Base-by-base conservation (phyloP, 2,329 filamentous ascomycete genomes). In the Colletotrichum ledebouriae region DNA sequence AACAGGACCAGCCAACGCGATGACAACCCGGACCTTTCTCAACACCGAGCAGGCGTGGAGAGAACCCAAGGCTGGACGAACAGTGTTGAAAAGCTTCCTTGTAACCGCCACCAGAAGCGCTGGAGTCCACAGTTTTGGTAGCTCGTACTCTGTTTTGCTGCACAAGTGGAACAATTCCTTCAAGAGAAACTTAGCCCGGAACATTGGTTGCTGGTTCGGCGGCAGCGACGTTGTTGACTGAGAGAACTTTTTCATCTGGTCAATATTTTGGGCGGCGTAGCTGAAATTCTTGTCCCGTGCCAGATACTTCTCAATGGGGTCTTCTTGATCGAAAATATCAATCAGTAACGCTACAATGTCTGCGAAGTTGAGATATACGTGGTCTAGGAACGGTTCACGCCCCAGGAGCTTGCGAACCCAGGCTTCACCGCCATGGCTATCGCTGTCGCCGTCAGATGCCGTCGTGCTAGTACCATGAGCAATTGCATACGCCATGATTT, bases 41-140 rank as follows among this genome's bases (percentile, higher is more conserved):
- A 99, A 86, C 3, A 97, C 89, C 2, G 94, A 91, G 76, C 94
- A 96, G 42, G 93, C 92, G 77, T 98, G 92, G 5, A 98, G 83
- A 20, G 96, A 92, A 0, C 96, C 97, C 6, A 98, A 82, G 0
- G 94, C 92, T 20, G 91, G 87, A 74, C 97, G 90, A 17, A 98
- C 91, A 1, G 90, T 91, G 76, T 94, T 92, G 62, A 99, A 83
- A 3, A 99, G 85, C 71, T 87, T 90, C 59, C 97, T 89, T 60
- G 92, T 89, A 29, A 97, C 86, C 67, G 90, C 91, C 0, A 90
- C 87, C 58, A 94, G 89, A 46, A 94, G 81, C 3, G 92, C 86
- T 6, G 94, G 88, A 0, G 90, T 93, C 92, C 94, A 97, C 12
- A 97, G 84, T 5, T 78, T 85, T 59, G 81, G 80, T 44, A 89